phyloP scores from a whole-genome alignment of 768 basidiomycete genomes.

The Xerocomus brunneocitrinus region DNA sequence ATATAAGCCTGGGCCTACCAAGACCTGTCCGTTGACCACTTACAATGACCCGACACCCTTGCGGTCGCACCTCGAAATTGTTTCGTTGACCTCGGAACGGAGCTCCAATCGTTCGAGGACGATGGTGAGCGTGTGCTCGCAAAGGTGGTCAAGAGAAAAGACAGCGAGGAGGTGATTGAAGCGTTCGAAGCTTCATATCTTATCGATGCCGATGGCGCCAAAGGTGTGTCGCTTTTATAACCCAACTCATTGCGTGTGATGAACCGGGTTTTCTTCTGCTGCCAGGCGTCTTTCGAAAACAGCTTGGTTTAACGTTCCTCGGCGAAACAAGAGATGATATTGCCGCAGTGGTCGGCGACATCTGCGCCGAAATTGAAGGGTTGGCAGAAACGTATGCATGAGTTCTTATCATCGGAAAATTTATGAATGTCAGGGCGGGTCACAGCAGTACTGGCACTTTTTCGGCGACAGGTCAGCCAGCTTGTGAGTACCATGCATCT shows the following conservation, averaged over 20 bases:
- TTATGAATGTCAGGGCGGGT: not conserved
- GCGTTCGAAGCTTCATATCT: constrained; percentile 30
- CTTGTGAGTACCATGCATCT: not conserved
- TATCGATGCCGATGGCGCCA: constrained; percentile 41
- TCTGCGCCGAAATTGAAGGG: constrained; percentile 29
- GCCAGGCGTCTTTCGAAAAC: constrained; percentile 35
- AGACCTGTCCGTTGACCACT: not conserved
- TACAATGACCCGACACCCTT: constrained; percentile 20
- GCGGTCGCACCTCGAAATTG: constrained; percentile 20
- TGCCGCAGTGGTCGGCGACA: constrained; percentile 33
- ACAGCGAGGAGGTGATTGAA: constrained; percentile 27
- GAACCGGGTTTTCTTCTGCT: not conserved
- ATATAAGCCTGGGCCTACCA: constrained; percentile 29
- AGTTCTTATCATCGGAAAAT: not conserved
- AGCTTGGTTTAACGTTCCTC: constrained; percentile 38
- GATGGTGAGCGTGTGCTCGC: constrained; percentile 33
- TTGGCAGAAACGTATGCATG: constrained; percentile 22
- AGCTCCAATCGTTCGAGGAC: constrained; percentile 42
- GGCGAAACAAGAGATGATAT: constrained; percentile 35
- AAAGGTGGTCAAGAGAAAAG: constrained; percentile 27
- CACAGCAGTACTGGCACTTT: constrained; percentile 23
- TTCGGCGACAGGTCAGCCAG: constrained; percentile 7
- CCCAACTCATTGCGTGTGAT: not conserved
- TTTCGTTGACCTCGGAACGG: constrained; percentile 41
- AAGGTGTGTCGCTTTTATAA: constrained; percentile 11